A percentile compares a stretch with the other conserved stretches of the same genome.
phyloP scores from a whole-genome alignment of 2,329 filamentous ascomycete species.

The Penicillium vulpinum region DNA sequence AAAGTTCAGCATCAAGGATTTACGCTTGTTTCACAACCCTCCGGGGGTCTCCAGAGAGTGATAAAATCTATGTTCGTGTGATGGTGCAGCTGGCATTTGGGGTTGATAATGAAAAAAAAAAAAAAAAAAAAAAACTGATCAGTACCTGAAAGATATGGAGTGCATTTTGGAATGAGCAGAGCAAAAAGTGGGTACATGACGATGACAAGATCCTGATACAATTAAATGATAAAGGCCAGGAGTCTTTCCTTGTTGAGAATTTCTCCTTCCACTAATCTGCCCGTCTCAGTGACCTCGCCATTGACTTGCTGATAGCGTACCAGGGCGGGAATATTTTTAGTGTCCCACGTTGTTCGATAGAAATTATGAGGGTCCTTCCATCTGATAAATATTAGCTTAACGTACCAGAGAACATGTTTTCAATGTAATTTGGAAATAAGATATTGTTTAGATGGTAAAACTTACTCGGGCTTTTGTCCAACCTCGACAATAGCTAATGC shows the following conservation, averaged over 20 bases:
- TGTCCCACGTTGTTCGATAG: slow-evolving; percentile 38
- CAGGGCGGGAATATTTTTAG: slow-evolving; percentile 38
- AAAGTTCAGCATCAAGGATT: not conserved
- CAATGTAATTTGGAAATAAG: not conserved
- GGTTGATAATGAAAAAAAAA: not conserved
- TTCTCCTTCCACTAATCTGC: slow-evolving; percentile 33
- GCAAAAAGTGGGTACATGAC: not conserved
- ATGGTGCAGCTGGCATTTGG: not conserved
- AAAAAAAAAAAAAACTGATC: not conserved
- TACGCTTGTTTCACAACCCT: not conserved
- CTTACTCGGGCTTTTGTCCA: slow-evolving; percentile 38
- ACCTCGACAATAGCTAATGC: slow-evolving; percentile 36
- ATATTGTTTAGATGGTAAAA: not conserved
- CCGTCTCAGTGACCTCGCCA: slow-evolving; percentile 33
- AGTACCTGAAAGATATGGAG: not conserved
- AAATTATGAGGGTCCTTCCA: slow-evolving; percentile 39
- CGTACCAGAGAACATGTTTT: not conserved
- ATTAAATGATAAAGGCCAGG: slow-evolving; percentile 21
- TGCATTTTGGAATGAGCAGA: not conserved
- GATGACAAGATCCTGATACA: not conserved
- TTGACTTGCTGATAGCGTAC: slow-evolving; percentile 36
- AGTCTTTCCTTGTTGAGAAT: slow-evolving; percentile 33
- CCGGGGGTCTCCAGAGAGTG: not conserved
- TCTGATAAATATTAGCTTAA: slow-evolving; percentile 20
- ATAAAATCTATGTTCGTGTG: not conserved